phyloP scores from a whole-genome alignment of 176 grass and related monocot species.

The Rhynchospora pubera region DNA sequence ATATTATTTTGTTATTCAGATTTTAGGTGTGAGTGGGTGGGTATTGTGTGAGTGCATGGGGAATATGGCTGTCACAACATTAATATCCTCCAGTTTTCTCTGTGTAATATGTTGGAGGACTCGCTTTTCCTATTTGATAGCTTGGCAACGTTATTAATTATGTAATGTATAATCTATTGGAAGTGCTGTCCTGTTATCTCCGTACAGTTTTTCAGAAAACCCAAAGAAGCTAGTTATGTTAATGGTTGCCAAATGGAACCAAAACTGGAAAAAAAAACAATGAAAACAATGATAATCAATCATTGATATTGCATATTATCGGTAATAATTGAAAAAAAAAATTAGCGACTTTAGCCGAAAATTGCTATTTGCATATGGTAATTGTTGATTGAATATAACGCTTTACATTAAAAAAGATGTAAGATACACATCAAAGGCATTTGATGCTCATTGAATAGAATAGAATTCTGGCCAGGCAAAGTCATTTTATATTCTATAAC shows the following conservation, averaged over 20 bases:
- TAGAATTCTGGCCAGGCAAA: no score
- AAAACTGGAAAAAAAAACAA: no score
- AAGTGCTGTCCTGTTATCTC: no score
- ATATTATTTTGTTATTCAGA: constrained; percentile 4
- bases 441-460: no score
- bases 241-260: no score
- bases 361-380: background rate
- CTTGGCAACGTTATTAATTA: background rate
- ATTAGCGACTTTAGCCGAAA: background rate
- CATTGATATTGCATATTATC: no score
- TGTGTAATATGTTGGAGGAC: background rate
- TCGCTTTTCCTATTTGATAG: background rate
- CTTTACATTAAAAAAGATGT: no score
- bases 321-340: no score
- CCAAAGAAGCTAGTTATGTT: background rate
- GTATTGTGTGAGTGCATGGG: background rate
- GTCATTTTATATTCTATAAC: no score
- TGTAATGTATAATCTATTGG: background rate
- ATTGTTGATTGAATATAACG: background rate
- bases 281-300: background rate
- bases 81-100: background rate
- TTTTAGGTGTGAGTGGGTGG: background rate
- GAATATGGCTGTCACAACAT: background rate
- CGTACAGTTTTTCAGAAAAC: background rate
- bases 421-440: no score